Conservation (phyloP, 345 rosid species). For the Ricinus communis region DNA sequence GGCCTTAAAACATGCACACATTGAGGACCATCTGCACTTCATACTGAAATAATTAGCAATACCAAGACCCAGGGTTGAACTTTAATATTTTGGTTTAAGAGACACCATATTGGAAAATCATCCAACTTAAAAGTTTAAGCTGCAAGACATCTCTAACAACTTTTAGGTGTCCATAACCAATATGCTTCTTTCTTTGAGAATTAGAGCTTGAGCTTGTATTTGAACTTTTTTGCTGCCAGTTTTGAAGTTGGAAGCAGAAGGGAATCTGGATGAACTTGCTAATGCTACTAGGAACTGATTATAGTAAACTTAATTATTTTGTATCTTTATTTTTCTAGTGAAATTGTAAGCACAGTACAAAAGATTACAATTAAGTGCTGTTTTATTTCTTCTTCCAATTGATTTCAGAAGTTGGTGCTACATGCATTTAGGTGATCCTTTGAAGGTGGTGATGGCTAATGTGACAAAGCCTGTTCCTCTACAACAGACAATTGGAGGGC, state of each 20-base stretch:
- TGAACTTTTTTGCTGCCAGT: not conserved
- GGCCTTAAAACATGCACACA: not conserved
- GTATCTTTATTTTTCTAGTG: not conserved
- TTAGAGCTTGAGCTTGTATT: not conserved
- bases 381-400: not conserved
- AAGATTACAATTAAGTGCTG: not conserved
- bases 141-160: not conserved
- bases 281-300: not conserved
- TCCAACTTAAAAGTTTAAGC: not conserved
- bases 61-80: not conserved
- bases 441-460: conserved; percentile 40
- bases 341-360: not conserved
- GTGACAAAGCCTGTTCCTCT: conserved; percentile 51
- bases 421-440: conserved; percentile 50
- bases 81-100: not conserved
- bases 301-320: not conserved
- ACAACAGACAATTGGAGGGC: conserved; percentile 38
- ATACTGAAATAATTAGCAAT: not conserved
- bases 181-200: not conserved
- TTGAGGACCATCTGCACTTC: too few species aligned
- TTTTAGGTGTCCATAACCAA: not conserved
- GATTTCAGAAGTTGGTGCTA: conserved; percentile 5
- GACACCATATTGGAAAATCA: too few species aligned
- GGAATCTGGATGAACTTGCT: not conserved
- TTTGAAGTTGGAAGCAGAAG: not conserved